Conservation (phyloP, 2,329 filamentous ascomycete genomes). For the Fusarium haematococcum region DNA sequence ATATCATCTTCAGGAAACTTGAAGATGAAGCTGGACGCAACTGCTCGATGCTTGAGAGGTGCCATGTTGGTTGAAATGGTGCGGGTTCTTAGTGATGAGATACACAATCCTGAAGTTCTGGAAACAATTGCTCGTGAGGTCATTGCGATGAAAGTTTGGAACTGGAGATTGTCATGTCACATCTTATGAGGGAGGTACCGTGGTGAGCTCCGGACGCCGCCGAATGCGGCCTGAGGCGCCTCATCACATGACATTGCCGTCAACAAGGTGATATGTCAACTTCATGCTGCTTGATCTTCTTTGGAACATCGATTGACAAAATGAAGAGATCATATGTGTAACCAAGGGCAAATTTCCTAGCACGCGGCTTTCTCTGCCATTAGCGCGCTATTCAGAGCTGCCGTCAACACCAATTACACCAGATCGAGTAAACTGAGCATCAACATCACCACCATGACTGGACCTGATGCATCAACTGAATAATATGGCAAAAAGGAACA, state of each 20-base stretch:
- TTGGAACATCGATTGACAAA: neutral
- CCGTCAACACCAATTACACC: neutral
- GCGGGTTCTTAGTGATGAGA: neutral
- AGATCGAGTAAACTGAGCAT: neutral
- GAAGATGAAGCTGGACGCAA: constrained; percentile 66
- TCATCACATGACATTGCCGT: neutral
- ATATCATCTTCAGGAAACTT: constrained; percentile 53
- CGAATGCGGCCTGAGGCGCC: neutral
- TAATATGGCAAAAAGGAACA: neutral
- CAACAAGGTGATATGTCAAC: neutral
- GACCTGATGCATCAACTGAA: neutral
- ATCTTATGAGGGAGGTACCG: neutral
- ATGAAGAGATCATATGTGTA: neutral
- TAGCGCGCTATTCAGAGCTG: neutral
- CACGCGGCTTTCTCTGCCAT: no score
- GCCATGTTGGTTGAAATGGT: constrained; percentile 33
- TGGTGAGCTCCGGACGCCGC: neutral
- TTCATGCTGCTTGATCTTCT: neutral
- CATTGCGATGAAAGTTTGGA: neutral
- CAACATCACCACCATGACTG: neutral
- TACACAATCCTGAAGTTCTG: neutral
- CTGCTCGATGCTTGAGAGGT: constrained; percentile 48
- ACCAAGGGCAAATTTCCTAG: neutral
- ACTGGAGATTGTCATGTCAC: neutral
- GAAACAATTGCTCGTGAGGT: neutral